Conservation (phyloP, 495 filamentous ascomycete species). For the Xylaria flabelliformis region DNA sequence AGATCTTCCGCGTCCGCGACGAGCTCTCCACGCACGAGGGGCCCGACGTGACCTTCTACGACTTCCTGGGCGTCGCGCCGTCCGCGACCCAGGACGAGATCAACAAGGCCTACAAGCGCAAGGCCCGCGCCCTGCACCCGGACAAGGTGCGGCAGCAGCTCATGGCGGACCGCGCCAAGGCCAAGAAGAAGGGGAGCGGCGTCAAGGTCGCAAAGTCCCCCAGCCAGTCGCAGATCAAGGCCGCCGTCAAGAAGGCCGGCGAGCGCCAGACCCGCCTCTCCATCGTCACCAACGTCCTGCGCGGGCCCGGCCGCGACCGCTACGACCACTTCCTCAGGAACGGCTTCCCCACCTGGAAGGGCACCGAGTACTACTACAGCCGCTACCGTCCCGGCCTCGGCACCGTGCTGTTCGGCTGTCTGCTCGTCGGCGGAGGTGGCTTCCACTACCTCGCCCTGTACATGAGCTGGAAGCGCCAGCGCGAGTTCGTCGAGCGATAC, state of each 20-base stretch:
- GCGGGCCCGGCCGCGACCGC: constrained; percentile 77
- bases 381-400: constrained; percentile 90
- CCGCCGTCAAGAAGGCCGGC: constrained; percentile 74
- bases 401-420: constrained; percentile 81
- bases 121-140: constrained; percentile 80
- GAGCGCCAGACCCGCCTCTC: constrained; percentile 83
- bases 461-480: constrained; percentile 85
- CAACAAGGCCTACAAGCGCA: constrained; percentile 91
- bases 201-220: constrained; percentile 75
- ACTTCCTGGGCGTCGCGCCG: constrained; percentile 77
- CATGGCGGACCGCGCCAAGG: constrained; percentile 71
- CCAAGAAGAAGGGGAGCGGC: constrained; percentile 57
- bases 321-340: constrained; percentile 96
- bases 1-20: constrained; percentile 94
- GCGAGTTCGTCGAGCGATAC: constrained; percentile 88
- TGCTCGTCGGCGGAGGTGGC: constrained; percentile 80
- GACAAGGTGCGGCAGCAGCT: constrained; percentile 93
- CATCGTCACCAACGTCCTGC: constrained; percentile 83
- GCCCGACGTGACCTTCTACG: constrained; percentile 87
- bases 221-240: constrained; percentile 71
- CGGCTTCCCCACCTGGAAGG: constrained; percentile 95
- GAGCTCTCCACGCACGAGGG: constrained; percentile 82
- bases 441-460: constrained; percentile 85
- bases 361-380: constrained; percentile 96
- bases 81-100: constrained; percentile 85